Base-by-base conservation (phyloP, 1,284 basidiomycete genomes). In the Sporisorium exsertum region DNA sequence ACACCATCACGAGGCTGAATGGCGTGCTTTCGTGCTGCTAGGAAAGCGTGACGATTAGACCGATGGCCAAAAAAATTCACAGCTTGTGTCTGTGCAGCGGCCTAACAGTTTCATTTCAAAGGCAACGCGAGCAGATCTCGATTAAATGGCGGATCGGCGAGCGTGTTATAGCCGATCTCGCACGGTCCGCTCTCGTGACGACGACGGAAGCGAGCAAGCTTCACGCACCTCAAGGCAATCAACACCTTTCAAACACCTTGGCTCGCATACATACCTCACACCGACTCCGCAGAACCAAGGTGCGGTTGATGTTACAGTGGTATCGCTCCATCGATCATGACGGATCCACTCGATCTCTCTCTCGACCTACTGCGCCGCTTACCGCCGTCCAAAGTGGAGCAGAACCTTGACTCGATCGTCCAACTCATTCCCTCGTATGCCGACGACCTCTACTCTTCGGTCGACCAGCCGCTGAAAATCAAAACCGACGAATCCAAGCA, bases 291-390 rank as follows among this genome's bases (percentile, higher is more conserved):
- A n/a, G 12, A 5, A 8, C 24, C 20, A 16, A 18, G 55, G 12
- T 35, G 27, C 32, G 10, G 24, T n/a, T n/a, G n/a, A n/a, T n/a
- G n/a, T n/a, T n/a, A n/a, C n/a, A n/a, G n/a, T n/a, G n/a, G n/a
- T n/a, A n/a, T n/a, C n/a, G n/a, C n/a, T n/a, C n/a, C n/a, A n/a
- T 8, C 40, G 7, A 63, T n/a, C 46, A 77, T 77, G 75, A 71
- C 70, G 20, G 80, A 84, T 43, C 77, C 82, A 24, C 72, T 86
- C 57, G 79, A 81, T 54, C 74, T 82, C 20, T 72, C 83, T 20
- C 91, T 99, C 51, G 97, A 99, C 88, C 90, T 99, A 56, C 92
- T 97, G 89, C 91, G 97, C 60, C 93, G 97, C 13, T 89, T 99
- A 13, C 96, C 97, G 16, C 97, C 97, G 1, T 93, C 92, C n/a